Evolutionary conservation across 805 yeast species (phyloP).

Genomic region (Barnettozyma sp.): DNA sequence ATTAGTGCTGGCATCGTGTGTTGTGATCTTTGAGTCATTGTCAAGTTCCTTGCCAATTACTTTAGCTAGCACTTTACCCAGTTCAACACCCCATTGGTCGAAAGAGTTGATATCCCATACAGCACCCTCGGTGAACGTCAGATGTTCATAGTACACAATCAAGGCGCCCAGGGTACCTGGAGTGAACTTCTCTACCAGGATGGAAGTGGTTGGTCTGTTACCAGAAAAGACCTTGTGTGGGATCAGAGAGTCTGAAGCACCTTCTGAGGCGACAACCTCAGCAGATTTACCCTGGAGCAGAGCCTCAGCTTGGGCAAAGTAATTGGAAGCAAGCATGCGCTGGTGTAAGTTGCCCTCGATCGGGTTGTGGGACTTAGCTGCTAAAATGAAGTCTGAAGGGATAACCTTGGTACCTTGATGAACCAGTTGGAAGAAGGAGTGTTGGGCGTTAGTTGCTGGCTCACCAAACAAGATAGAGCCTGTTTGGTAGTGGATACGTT

Average conservation of each 20-base stretch:
- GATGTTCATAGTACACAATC: slow-evolving; percentile 96
- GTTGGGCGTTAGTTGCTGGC: slow-evolving; percentile 98
- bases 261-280: slow-evolving; percentile 79
- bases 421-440: slow-evolving; percentile 97
- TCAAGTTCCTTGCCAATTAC: slow-evolving; percentile 87
- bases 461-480: slow-evolving; percentile 96
- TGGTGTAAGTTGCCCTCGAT: slow-evolving; percentile 91
- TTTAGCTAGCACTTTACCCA: slow-evolving; percentile 97
- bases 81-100: slow-evolving; percentile 99
- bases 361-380: slow-evolving; percentile 98
- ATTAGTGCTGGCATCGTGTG: slow-evolving; percentile 89
- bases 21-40: slow-evolving; percentile 42
- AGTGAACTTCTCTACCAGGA: slow-evolving; percentile 90
- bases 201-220: slow-evolving; percentile 98
- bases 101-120: slow-evolving; percentile 98
- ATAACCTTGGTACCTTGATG: slow-evolving; percentile 98
- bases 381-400: slow-evolving; percentile 93
- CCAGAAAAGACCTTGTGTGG: slow-evolving; percentile 97
- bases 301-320: slow-evolving; percentile 97
- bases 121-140: slow-evolving; percentile 98
- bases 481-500: slow-evolving; percentile 88
- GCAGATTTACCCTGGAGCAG: slow-evolving; percentile 92
- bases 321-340: slow-evolving; percentile 97
- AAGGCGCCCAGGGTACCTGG: slow-evolving; percentile 95
- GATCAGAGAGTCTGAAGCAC: slow-evolving; percentile 75